Evolutionary conservation across 306 rosid genomes (phyloP).

Genomic region (Luffa acutangula): DNA sequence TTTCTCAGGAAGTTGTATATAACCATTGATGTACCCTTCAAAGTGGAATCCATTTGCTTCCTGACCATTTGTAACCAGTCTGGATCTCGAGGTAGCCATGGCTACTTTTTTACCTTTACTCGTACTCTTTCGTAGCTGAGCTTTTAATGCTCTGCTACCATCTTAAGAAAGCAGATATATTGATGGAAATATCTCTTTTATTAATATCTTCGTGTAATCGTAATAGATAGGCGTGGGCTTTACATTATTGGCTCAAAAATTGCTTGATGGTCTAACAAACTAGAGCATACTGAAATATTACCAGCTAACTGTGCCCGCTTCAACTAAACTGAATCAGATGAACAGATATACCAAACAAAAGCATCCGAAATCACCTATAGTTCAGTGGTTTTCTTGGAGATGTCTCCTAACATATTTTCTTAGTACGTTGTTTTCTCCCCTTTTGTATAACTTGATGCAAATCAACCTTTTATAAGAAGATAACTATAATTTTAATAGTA

Average conservation of each 20-base stretch:
- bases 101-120: background rate
- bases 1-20: background rate
- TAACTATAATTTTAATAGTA: background rate
- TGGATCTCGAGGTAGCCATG: background rate
- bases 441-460: background rate
- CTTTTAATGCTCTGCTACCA: background rate
- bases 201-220: background rate
- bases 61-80: background rate
- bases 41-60: background rate
- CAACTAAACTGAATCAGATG: background rate
- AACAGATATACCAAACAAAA: background rate
- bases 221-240: background rate
- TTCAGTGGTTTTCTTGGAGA: background rate
- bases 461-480: background rate
- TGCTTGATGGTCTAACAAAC: background rate
- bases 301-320: background rate
- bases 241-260: background rate
- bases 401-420: background rate
- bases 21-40: background rate
- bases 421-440: background rate
- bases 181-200: background rate
- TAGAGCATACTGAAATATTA: background rate
- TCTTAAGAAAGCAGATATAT: background rate
- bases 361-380: background rate
- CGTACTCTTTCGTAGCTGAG: background rate